A percentile compares a stretch with the other conserved stretches of the same genome.
Conservation (phyloP, 257 asterid genomes). For the Rehmannia glutinosa region DNA sequence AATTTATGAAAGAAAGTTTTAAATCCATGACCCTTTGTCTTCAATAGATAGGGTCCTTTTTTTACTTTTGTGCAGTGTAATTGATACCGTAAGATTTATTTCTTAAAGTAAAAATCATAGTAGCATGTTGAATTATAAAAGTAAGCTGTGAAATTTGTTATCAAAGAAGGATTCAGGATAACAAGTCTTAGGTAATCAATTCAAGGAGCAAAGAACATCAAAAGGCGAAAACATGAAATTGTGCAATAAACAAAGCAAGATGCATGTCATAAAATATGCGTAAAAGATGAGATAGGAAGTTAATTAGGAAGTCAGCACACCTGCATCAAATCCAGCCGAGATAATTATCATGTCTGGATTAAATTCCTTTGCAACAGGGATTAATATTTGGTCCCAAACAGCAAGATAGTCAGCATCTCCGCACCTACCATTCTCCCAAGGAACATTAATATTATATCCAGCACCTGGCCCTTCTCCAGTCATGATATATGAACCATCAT, state of each 20-base stretch:
- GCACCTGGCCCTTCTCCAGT: constrained; percentile 84
- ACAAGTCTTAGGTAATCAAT: too few species aligned
- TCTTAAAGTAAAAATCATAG: too few species aligned
- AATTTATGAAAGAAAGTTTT: neutral
- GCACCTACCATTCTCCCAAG: constrained; percentile 81
- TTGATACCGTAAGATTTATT: too few species aligned
- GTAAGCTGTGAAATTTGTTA: too few species aligned
- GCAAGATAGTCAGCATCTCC: constrained; percentile 98
- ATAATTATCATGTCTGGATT: constrained; percentile 73
- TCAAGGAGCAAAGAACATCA: too few species aligned
- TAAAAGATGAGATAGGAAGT: neutral
- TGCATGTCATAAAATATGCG: neutral
- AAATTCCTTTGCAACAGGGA: constrained; percentile 91
- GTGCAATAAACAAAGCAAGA: too few species aligned
- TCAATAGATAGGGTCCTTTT: neutral
- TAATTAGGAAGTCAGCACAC: constrained; percentile 34
- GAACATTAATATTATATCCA: constrained; percentile 91
- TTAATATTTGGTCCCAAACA: constrained; percentile 84
- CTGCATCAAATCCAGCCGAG: constrained; percentile 99
- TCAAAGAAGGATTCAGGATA: too few species aligned
- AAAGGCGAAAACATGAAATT: too few species aligned
- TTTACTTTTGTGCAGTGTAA: too few species aligned
- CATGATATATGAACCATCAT: constrained; percentile 77
- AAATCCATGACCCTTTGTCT: neutral
- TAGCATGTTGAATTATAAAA: too few species aligned